These are phyloP conservation scores for Golubevia sp. DNA, from an alignment of 1,284 basidiomycete species.

Conservation along the genomic window DNA sequence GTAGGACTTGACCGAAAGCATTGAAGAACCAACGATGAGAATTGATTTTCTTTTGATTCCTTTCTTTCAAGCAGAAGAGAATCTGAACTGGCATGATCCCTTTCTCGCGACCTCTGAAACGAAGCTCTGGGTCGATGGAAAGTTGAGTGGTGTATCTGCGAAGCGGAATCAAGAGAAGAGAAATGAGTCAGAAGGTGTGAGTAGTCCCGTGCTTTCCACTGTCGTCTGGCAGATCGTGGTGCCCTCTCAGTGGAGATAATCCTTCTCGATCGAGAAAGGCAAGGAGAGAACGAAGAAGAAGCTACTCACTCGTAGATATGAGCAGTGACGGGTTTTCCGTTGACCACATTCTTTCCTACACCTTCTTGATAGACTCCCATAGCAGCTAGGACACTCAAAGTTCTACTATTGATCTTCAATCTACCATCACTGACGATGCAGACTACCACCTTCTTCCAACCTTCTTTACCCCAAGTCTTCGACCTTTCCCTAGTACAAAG, in stretches of 20 bases:
- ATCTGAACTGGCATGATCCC: constrained; percentile 85
- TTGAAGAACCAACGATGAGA: constrained; percentile 66
- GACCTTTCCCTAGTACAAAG: constrained; percentile 79
- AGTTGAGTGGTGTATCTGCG: constrained; percentile 65
- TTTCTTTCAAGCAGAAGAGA: constrained; percentile 92
- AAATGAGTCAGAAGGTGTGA: neutral
- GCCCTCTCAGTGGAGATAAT: too few species aligned
- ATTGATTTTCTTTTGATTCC: constrained; percentile 87
- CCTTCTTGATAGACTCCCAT: constrained; percentile 90
- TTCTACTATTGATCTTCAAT: constrained; percentile 81
- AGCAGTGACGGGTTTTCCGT: constrained; percentile 81
- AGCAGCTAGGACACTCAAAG: constrained; percentile 74
- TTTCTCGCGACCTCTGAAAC: constrained; percentile 79
- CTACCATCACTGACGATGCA: constrained; percentile 85
- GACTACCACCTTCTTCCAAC: constrained; percentile 91
- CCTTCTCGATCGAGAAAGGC: too few species aligned
- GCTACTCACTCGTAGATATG: constrained; percentile 80
- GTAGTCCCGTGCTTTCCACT: too few species aligned
- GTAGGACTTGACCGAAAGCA: constrained; percentile 60
- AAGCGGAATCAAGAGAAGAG: neutral
- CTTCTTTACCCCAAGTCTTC: constrained; percentile 93
- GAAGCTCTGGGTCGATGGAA: constrained; percentile 77
- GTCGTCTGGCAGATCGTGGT: too few species aligned
- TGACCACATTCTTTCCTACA: constrained; percentile 87
- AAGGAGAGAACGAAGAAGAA: too few species aligned